Evolutionary conservation across 2,329 filamentous ascomycete species (phyloP).

Genomic region (Hymenoscyphus salicellus): DNA sequence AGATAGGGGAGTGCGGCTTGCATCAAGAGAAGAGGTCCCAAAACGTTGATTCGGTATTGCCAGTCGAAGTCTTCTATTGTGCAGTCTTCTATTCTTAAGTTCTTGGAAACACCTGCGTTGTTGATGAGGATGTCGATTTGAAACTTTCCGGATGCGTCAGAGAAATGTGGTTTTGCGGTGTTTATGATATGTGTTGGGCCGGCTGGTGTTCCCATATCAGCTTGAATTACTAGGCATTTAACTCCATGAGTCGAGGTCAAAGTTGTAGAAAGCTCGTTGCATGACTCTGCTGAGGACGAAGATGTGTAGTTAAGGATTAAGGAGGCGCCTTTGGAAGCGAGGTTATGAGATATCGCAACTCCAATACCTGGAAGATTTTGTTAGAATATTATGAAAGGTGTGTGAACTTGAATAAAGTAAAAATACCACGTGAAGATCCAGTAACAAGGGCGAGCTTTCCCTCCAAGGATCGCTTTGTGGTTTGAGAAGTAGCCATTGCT

Average conservation of each 20-base stretch:
- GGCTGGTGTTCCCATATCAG: slow-evolving; percentile 63
- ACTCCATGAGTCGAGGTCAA: slow-evolving; percentile 58
- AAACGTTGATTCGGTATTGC: slow-evolving; percentile 77
- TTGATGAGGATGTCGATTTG: slow-evolving; percentile 83
- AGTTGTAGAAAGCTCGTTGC: slow-evolving; percentile 52
- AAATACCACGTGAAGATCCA: slow-evolving; percentile 70
- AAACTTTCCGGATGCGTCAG: slow-evolving; percentile 48
- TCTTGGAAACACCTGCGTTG: slow-evolving; percentile 72
- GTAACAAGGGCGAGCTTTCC: slow-evolving; percentile 78
- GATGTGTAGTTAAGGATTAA: slow-evolving; percentile 67
- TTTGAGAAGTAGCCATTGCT: neutral
- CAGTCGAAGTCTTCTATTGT: slow-evolving; percentile 63
- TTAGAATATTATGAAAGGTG: neutral
- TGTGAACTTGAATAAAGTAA: neutral
- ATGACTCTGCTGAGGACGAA: slow-evolving; percentile 52
- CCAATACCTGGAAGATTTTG: slow-evolving; percentile 62
- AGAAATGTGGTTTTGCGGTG: slow-evolving; percentile 57
- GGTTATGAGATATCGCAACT: slow-evolving; percentile 57
- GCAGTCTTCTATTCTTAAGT: slow-evolving; percentile 63
- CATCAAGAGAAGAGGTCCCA: slow-evolving; percentile 73
- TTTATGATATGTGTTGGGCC: slow-evolving; percentile 60
- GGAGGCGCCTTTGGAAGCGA: slow-evolving; percentile 65
- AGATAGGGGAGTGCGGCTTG: slow-evolving; percentile 71
- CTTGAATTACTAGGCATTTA: slow-evolving; percentile 61
- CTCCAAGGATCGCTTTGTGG: slow-evolving; percentile 47